Conservation (phyloP, 345 rosid genomes). For the Bruguiera sexangula region DNA sequence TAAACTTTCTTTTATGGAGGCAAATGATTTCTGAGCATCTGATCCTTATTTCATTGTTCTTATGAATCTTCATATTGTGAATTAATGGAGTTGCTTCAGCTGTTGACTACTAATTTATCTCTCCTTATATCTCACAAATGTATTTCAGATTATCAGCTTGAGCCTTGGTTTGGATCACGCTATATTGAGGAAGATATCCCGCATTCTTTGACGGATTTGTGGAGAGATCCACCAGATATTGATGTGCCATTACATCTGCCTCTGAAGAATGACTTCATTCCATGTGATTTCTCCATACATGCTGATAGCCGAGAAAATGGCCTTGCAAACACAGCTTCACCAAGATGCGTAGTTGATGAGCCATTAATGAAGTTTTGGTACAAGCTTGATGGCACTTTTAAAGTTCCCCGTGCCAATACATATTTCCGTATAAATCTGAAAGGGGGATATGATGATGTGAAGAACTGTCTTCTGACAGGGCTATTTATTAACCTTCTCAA, state of each 20-base stretch:
- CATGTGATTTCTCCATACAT: constrained; percentile 70
- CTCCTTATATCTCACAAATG: background rate
- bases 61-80: background rate
- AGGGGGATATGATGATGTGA: constrained; percentile 65
- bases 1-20: background rate
- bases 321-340: constrained; percentile 37
- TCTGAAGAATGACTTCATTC: constrained; percentile 76
- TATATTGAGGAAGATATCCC: constrained; percentile 70
- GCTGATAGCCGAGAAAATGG: constrained; percentile 35
- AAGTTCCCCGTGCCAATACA: constrained; percentile 82
- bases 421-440: constrained; percentile 83
- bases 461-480: constrained; percentile 71
- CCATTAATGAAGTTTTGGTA: constrained; percentile 87
- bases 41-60: background rate
- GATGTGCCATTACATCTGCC: constrained; percentile 73
- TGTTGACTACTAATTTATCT: constrained; percentile 1
- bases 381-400: constrained; percentile 82
- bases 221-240: constrained; percentile 76
- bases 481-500: constrained; percentile 80
- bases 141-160: constrained; percentile 57
- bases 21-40: background rate
- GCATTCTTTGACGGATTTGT: constrained; percentile 56
- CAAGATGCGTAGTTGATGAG: constrained; percentile 70
- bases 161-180: constrained; percentile 90
- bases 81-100: constrained; percentile 2